Percentiles rank a stretch among this genome's conserved stretches.
phyloP scores from a whole-genome alignment of 768 basidiomycete genomes.

The Agaricus subrufescens region DNA sequence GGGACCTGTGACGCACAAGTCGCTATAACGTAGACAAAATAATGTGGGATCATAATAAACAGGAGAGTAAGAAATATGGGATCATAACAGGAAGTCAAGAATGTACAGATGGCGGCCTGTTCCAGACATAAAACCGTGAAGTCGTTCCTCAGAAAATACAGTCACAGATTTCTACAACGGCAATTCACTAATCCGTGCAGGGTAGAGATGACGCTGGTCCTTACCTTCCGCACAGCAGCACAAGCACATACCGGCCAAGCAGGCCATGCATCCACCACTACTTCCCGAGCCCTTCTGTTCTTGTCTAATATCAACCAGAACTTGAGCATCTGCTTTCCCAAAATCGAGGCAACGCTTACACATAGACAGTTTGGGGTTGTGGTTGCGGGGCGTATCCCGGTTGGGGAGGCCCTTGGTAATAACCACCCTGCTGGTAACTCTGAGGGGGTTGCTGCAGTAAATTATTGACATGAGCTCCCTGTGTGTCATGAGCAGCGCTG shows the following conservation, averaged over 20 bases:
- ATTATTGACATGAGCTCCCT: background rate
- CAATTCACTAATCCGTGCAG: slow-evolving; percentile 8
- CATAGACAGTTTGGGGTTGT: slow-evolving; percentile 73
- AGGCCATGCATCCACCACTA: slow-evolving; percentile 53
- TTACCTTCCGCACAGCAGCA: slow-evolving; percentile 76
- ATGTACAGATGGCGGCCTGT: background rate
- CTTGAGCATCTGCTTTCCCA: background rate
- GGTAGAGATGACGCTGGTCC: slow-evolving; percentile 19
- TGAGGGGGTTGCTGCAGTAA: slow-evolving; percentile 59
- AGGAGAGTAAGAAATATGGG: background rate
- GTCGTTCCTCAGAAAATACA: slow-evolving; percentile 49
- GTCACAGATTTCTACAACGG: slow-evolving; percentile 60
- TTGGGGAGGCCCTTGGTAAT: slow-evolving; percentile 31
- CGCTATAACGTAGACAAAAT: too few relatives aligned
- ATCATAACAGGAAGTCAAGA: background rate
- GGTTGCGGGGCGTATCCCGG: slow-evolving; percentile 49
- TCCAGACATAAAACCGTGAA: background rate
- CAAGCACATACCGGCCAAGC: slow-evolving; percentile 56
- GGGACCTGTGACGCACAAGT: too few relatives aligned
- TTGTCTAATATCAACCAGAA: slow-evolving; percentile 32
- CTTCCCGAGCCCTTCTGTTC: slow-evolving; percentile 40
- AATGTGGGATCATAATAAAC: too few relatives aligned
- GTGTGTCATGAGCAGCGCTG: background rate
- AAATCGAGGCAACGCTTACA: slow-evolving; percentile 41
- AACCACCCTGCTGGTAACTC: slow-evolving; percentile 46